Conservation (phyloP, 257 asterid genomes). For the Forsythia viridissima region DNA sequence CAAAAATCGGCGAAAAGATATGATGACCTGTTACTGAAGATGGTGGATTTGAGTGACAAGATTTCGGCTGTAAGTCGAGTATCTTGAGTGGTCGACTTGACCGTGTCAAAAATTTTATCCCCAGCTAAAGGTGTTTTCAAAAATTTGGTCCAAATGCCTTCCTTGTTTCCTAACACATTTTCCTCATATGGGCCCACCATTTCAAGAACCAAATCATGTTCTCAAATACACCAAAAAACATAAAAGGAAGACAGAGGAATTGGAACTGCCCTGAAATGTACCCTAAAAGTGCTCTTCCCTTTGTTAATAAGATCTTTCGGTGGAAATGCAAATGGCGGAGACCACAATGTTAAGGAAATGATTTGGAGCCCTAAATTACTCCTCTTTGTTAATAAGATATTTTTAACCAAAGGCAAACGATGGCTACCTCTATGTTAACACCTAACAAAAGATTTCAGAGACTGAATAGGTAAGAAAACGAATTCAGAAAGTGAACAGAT, state of each 20-base stretch:
- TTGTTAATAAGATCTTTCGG: constrained; percentile 11
- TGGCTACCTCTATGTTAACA: not conserved
- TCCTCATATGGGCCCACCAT: constrained; percentile 7
- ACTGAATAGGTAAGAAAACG: not conserved
- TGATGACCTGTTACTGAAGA: not conserved
- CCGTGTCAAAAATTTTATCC: not conserved
- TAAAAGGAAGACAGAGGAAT: not conserved
- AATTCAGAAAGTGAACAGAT: not conserved
- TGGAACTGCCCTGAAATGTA: not conserved
- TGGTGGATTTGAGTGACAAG: not conserved
- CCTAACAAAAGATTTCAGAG: constrained; percentile 9
- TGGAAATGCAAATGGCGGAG: constrained; percentile 13
- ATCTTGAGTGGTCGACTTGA: not conserved
- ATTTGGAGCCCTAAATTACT: constrained; percentile 4
- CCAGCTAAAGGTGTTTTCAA: not conserved
- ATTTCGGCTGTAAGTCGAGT: not conserved
- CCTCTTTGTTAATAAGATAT: constrained; percentile 10
- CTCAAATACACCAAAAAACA: not conserved
- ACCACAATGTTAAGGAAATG: constrained; percentile 1
- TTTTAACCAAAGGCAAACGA: not conserved
- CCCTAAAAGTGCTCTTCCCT: not conserved
- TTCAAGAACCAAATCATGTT: not conserved
- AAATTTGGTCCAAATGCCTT: not conserved
- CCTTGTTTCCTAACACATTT: not conserved
- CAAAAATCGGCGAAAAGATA: not conserved